Conservation (phyloP, 129 eudicot genomes). For the Logfia minima region DNA sequence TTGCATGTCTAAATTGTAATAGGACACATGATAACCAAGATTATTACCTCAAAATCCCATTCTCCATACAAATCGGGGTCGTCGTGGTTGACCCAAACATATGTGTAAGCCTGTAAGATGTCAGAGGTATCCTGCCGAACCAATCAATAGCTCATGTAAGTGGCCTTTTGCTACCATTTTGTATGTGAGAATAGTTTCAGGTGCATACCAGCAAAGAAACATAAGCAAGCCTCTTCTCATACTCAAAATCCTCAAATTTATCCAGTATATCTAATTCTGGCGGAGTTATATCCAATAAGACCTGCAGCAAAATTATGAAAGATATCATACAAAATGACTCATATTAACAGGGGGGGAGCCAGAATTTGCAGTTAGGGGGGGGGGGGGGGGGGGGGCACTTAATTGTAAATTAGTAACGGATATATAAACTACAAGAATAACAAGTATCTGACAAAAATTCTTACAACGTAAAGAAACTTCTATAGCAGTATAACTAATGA, state of each 20-base stretch:
- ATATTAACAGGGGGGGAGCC: background rate
- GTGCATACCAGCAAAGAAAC: conserved; percentile 57
- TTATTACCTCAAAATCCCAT: conserved; percentile 86
- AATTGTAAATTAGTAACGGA: too few species aligned
- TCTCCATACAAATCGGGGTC: conserved; percentile 80
- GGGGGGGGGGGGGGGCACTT: too few species aligned
- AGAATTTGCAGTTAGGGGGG: too few species aligned
- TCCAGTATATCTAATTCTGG: conserved; percentile 74
- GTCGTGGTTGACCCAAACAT: conserved; percentile 69
- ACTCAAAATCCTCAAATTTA: conserved; percentile 81
- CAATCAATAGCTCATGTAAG: conserved; percentile 1
- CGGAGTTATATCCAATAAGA: conserved; percentile 63
- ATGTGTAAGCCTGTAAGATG: conserved; percentile 52
- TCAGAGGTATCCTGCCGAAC: conserved; percentile 68
- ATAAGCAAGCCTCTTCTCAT: conserved; percentile 63
- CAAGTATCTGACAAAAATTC: too few species aligned
- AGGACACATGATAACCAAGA: background rate
- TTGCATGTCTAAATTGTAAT: background rate
- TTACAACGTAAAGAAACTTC: too few species aligned
- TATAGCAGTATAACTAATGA: too few species aligned
- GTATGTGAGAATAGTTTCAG: conserved; percentile 15
- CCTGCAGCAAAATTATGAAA: conserved; percentile 41
- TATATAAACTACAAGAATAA: too few species aligned
- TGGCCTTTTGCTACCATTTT: conserved; percentile 4
- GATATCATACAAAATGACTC: background rate